phyloP scores from a whole-genome alignment of 176 grass and related monocot species.

The Poa pratensis region DNA sequence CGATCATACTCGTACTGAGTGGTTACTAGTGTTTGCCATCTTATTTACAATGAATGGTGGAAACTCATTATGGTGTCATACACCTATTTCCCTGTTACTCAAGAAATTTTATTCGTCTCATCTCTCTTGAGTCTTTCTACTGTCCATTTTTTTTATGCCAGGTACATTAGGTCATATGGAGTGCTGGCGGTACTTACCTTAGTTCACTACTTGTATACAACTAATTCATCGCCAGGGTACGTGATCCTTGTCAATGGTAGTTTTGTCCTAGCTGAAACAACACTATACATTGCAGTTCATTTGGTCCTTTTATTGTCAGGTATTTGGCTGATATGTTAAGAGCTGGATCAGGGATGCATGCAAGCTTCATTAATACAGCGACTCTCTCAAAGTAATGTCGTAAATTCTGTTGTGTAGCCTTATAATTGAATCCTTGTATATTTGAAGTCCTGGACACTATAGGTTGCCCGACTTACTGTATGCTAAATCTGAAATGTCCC shows the following conservation, averaged over 20 bases:
- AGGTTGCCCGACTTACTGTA: not conserved
- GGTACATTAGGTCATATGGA: slow-evolving; percentile 61
- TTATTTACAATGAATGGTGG: not conserved
- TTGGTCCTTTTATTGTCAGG: slow-evolving; percentile 49
- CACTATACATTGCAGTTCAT: not conserved
- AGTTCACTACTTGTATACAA: slow-evolving; percentile 71
- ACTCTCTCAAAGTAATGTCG: slow-evolving; percentile 73
- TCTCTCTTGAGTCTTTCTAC: not conserved
- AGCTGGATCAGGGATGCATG: slow-evolving; percentile 65
- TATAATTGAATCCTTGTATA: slow-evolving; percentile 10
- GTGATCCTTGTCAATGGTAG: slow-evolving; percentile 1
- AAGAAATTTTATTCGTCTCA: not conserved
- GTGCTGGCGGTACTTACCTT: slow-evolving; percentile 61
- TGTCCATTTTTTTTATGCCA: slow-evolving; percentile 42
- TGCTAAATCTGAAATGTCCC: slow-evolving; percentile 34
- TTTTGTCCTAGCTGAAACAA: not conserved
- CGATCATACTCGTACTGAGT: too few relatives aligned
- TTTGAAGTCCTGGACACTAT: not conserved
- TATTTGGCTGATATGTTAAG: slow-evolving; percentile 72
- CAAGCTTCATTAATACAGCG: slow-evolving; percentile 61
- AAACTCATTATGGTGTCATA: not conserved
- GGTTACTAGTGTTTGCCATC: not conserved
- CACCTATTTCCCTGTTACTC: not conserved
- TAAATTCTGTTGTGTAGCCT: slow-evolving; percentile 38
- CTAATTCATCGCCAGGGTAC: slow-evolving; percentile 83